Conservation (phyloP, 192 early-diverging fungal genomes). For the Hyaloraphidium curvatum region DNA sequence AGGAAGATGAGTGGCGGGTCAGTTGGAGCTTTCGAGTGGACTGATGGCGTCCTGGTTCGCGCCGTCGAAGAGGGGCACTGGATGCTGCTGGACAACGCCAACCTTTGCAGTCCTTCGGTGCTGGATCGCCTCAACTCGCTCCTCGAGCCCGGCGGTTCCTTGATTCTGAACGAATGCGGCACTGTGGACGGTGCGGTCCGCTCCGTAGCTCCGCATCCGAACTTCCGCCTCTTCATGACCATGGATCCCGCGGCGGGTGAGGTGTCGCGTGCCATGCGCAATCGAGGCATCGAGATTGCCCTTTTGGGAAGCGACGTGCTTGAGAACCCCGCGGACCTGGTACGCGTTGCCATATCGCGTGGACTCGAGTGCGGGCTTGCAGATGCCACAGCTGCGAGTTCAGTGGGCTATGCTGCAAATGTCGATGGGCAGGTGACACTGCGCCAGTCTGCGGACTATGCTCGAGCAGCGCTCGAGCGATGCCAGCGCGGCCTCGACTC, state of each 20-base stretch:
- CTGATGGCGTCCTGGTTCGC: slow-evolving; percentile 79
- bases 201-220: slow-evolving; percentile 58
- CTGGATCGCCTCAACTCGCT: slow-evolving; percentile 88
- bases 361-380: too few species aligned
- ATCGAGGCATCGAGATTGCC: slow-evolving; percentile 85
- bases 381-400: too few species aligned
- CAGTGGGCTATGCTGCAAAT: too few species aligned
- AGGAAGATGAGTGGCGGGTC: too few species aligned
- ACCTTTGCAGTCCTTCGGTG: slow-evolving; percentile 82
- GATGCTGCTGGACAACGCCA: slow-evolving; percentile 90
- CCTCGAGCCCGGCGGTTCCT: slow-evolving; percentile 67
- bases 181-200: slow-evolving; percentile 57
- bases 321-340: too few species aligned
- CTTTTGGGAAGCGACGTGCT: slow-evolving; percentile 27
- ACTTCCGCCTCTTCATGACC: slow-evolving; percentile 92
- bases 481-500: too few species aligned
- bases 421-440: too few species aligned
- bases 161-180: slow-evolving; percentile 84
- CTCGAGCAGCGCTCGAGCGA: too few species aligned
- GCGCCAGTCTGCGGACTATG: too few species aligned
- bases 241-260: slow-evolving; percentile 84
- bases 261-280: slow-evolving; percentile 90
- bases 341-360: too few species aligned
- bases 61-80: slow-evolving; percentile 80
- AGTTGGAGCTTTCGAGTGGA: slow-evolving; percentile 88